Evolutionary conservation across 257 asterid genomes (phyloP).

Genomic region (Primulina huaijiensis): DNA sequence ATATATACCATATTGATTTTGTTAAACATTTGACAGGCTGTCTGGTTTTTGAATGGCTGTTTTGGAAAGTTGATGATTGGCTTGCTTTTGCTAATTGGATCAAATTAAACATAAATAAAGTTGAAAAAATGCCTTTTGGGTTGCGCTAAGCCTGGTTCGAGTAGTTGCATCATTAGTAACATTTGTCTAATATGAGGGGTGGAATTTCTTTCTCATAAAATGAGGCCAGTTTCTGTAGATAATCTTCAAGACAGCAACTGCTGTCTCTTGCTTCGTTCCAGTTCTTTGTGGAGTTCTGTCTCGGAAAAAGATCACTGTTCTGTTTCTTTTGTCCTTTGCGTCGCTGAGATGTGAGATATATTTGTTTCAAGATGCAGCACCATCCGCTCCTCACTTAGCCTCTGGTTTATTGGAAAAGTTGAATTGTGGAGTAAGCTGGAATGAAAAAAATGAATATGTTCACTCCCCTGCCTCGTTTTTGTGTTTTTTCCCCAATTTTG

Average conservation of each 20-base stretch:
- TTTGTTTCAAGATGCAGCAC: constrained; percentile 21
- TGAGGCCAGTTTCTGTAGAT: constrained; percentile 28
- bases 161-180: constrained; percentile 10
- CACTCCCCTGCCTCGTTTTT: neutral
- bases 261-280: constrained; percentile 26
- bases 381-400: constrained; percentile 16
- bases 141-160: constrained; percentile 14
- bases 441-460: neutral
- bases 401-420: constrained; percentile 22
- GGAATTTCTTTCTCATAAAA: constrained; percentile 34
- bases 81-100: constrained; percentile 54
- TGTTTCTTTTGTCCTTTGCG: constrained; percentile 4
- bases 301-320: neutral
- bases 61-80: constrained; percentile 58
- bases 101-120: constrained; percentile 37
- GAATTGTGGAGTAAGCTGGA: constrained; percentile 17
- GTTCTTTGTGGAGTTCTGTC: constrained; percentile 5
- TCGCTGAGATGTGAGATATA: constrained; percentile 12
- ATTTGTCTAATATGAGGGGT: constrained; percentile 33
- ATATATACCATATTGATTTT: constrained; percentile 37
- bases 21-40: constrained; percentile 71
- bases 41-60: constrained; percentile 48
- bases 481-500: neutral
- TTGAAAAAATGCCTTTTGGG: constrained; percentile 43
- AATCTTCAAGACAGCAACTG: constrained; percentile 32